Evolutionary conservation across 2,329 filamentous ascomycete genomes (phyloP).

Genomic region (Talaromyces verruculosus): DNA sequence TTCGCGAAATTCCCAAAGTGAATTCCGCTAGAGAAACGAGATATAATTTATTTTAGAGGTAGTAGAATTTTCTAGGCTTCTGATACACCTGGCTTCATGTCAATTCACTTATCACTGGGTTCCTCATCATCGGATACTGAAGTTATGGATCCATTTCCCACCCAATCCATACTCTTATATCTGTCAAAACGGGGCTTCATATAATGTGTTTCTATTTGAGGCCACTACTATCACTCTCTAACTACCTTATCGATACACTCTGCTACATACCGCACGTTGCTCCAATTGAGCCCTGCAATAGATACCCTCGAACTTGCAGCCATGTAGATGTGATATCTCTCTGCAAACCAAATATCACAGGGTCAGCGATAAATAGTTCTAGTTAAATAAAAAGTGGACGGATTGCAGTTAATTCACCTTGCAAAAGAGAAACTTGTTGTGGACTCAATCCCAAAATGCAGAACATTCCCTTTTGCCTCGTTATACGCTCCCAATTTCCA

Average conservation of each 20-base stretch:
- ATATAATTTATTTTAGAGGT: too few species aligned
- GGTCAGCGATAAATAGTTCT: background rate
- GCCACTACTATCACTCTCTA: background rate
- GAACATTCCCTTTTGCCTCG: conserved; percentile 96
- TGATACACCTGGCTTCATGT: too few species aligned
- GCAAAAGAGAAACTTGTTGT: conserved; percentile 43
- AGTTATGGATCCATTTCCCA: too few species aligned
- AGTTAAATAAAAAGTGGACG: too few species aligned
- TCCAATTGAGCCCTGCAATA: conserved; percentile 81
- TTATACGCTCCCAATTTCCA: conserved; percentile 59
- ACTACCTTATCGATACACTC: background rate
- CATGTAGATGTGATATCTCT: conserved; percentile 50
- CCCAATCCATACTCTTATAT: too few species aligned
- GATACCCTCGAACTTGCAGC: conserved; percentile 88
- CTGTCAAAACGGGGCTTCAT: too few species aligned
- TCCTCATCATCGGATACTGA: too few species aligned
- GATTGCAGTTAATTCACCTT: conserved; percentile 17
- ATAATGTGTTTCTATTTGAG: too few species aligned
- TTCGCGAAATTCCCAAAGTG: too few species aligned
- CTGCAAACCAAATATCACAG: conserved; percentile 21
- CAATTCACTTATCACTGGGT: too few species aligned
- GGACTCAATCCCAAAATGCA: conserved; percentile 63
- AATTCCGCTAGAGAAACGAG: too few species aligned
- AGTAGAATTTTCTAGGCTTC: too few species aligned
- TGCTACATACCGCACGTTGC: conserved; percentile 8